Evolutionary conservation across 495 filamentous ascomycete genomes (phyloP).

Genomic region (Usnea hakonensis): DNA sequence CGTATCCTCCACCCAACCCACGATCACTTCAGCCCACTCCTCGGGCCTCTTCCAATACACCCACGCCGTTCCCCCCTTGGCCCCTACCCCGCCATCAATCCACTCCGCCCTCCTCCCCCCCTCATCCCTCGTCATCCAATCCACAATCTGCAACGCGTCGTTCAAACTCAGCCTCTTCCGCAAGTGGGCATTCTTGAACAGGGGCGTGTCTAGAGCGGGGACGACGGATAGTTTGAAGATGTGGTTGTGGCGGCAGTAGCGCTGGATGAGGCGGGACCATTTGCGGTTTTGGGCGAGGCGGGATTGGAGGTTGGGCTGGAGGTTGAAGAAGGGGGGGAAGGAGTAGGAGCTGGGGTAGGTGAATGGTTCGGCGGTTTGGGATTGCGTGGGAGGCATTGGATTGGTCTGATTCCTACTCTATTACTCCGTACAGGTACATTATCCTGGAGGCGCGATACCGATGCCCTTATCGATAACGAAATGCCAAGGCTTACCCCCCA

Average conservation of each 20-base stretch:
- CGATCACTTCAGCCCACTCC: constrained; percentile 63
- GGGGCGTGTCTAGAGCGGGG: constrained; percentile 49
- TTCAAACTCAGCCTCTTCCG: constrained; percentile 49
- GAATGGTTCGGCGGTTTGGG: constrained; percentile 21
- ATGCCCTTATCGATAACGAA: too few relatives aligned
- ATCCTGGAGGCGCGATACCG: too few relatives aligned
- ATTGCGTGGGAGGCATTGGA: neutral
- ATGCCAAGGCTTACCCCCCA: too few relatives aligned
- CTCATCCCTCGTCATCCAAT: constrained; percentile 62
- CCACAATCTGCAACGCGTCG: constrained; percentile 61
- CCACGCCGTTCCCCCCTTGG: constrained; percentile 38
- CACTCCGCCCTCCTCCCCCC: constrained; percentile 63
- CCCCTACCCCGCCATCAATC: constrained; percentile 32
- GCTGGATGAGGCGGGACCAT: constrained; percentile 78
- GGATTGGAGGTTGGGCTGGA: constrained; percentile 69
- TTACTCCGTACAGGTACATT: too few relatives aligned
- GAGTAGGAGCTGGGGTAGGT: constrained; percentile 40
- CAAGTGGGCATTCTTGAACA: constrained; percentile 49
- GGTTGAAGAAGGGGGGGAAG: constrained; percentile 52
- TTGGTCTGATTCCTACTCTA: too few relatives aligned
- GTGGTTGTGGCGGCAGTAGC: constrained; percentile 72
- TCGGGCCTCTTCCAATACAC: constrained; percentile 64
- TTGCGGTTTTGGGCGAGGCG: constrained; percentile 68
- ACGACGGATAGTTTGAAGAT: constrained; percentile 62
- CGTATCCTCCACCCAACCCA: constrained; percentile 57